Evolutionary conservation across 2,329 filamentous ascomycete genomes (phyloP), one percentile per base, ranked within the genome.

Genomic region (Scolecobasidium constrictum): DNA sequence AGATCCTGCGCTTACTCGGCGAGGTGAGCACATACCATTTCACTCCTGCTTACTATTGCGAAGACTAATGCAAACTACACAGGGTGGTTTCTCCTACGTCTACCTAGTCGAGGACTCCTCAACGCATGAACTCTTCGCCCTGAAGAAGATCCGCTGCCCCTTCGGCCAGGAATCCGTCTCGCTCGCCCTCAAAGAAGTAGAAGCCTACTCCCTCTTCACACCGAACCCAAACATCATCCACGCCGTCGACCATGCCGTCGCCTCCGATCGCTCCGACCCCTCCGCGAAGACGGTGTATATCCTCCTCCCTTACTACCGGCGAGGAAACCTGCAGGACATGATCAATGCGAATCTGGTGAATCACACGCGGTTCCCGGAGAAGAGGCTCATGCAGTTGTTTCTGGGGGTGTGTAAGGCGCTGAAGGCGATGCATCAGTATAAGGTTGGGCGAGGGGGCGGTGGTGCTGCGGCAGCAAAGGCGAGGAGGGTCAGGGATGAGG

Each of bases 341-440:
- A 96, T 98, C 70, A 98, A 98, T 63, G 90, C 92, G 49, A 98
- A 98, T 64, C 70, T 96, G 43, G 90, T 98, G 62, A 96, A 96
- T 63, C 86, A 94, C 60, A 85, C 84, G 28, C 75, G 73, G 40
- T 96, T 98, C 55, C 87, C 90, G 1, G 90, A 96, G 67, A 76
- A 80, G 58, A 74, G 81, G 53, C 69, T 98, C 48, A 90, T 96
- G 87, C 71, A 81, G 46, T 64, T 98, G 46, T 95, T 98, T 61
- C 67, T 95, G 34, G 92, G 92, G 13, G 87, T 98, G 2, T 95
- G 90, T 61, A 78, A 79, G 54, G 92, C 86, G 35, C 66, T 98
- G 46, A 81, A 82, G 57, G 78, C 81, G 26, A 95, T 98, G 86
- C 92, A 98, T 64, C 76, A 87, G 53, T 95, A 95, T 60, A 75